Evolutionary conservation across 176 grass and related monocot genomes (phyloP), one percentile per base, ranked within the genome.

Genomic region (Eleusine coracana): DNA sequence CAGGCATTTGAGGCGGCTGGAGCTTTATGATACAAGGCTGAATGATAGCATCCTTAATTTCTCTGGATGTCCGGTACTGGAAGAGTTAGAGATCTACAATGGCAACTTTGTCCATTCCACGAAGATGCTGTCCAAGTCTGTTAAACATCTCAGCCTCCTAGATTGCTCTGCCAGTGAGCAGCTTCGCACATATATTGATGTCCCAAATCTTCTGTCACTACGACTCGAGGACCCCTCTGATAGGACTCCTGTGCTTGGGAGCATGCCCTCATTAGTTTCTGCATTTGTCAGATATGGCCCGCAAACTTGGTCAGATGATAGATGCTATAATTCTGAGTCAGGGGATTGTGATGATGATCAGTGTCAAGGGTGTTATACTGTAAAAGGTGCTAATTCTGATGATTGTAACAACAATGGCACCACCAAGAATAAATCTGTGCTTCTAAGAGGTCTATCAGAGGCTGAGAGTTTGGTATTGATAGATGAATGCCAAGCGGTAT

Each of bases 21-120:
- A 77, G 63, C 73, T 84, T 6, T 7, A 6, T 21, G 17, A 59
- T 42, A 68, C 39, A 6, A 36, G 14, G 39, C 46, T 84, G 52
- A 69, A 60, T 9, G 63, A 68, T 23, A 84, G 37, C 39, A 76
- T 84, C 10, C 36, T 84, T 11, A n/a, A 84, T 46, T 84, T 84
- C 39, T 66, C 63, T 6, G 18, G 73, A 10, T 84, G 82, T 34
- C 82, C 82, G 15, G 17, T 18, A 37, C 59, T 82, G 80, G 69
- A 82, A 23, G 6, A 82, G n/a, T 28, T 82, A 14, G 21, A 49
- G 28, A 49, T 82, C 61, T 3, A 5, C 29, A 37, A 10, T 11
- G 61, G 27, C 20, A 1, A 2, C 42, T 65, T 83, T 21, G n/a
- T 16, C 11, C 42, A 17, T 51, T 58, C 18, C 58, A 83, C 23